Evolutionary conservation across 2,329 filamentous ascomycete genomes (phyloP).

Genomic region (Malbranchea zuffiana): DNA sequence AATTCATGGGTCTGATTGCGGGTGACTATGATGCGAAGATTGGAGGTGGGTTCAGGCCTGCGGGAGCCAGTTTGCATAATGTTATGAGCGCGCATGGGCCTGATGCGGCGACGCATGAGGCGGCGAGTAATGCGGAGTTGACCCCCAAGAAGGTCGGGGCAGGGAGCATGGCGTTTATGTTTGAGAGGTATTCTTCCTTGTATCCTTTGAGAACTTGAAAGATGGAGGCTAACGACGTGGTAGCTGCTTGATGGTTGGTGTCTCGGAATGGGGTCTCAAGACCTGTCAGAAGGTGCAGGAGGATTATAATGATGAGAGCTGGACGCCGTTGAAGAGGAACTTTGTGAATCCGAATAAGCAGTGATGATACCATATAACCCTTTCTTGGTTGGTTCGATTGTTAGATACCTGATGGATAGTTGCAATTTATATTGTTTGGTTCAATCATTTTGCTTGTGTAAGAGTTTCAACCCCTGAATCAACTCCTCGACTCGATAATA

Average conservation of each 20-base stretch:
- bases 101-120: slow-evolving; percentile 46
- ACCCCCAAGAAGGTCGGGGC: slow-evolving; percentile 48
- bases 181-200: slow-evolving; percentile 41
- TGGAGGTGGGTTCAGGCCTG: slow-evolving; percentile 48
- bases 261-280: slow-evolving; percentile 62
- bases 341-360: slow-evolving; percentile 45
- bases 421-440: too few species aligned
- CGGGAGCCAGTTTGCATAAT: slow-evolving; percentile 55
- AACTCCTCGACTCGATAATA: too few species aligned
- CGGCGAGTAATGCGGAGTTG: slow-evolving; percentile 43
- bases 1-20: slow-evolving; percentile 55
- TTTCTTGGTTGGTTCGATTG: too few species aligned
- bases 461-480: too few species aligned
- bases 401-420: too few species aligned
- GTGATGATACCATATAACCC: slow-evolving; percentile 4
- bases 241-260: slow-evolving; percentile 56
- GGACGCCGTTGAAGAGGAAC: slow-evolving; percentile 56
- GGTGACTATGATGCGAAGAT: slow-evolving; percentile 52
- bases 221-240: slow-evolving; percentile 5
- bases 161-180: slow-evolving; percentile 55
- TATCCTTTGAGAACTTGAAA: not conserved
- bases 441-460: too few species aligned
- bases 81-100: slow-evolving; percentile 60
- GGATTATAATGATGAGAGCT: slow-evolving; percentile 71
- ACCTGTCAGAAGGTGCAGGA: slow-evolving; percentile 60